Conservation (phyloP, 805 yeast species). For the Cyberlindnera xishuangbannaensis region DNA sequence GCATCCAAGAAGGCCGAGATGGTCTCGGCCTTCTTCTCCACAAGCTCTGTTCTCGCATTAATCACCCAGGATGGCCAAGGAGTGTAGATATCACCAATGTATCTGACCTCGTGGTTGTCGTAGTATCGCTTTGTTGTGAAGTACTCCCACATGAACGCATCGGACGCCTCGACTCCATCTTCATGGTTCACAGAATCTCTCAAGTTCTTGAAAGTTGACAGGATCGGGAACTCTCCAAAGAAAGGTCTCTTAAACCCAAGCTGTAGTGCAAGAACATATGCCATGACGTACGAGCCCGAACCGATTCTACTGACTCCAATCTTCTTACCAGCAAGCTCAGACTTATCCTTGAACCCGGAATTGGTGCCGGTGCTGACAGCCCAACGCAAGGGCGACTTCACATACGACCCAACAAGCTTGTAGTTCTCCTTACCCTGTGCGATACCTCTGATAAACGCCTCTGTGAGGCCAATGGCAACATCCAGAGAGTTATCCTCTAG, state of each 20-base stretch:
- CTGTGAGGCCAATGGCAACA: conserved; percentile 84
- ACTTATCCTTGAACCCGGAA: conserved; percentile 49
- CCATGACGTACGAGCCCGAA: conserved; percentile 88
- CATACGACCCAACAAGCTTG: conserved; percentile 75
- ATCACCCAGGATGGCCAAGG: conserved; percentile 98
- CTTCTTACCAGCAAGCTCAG: conserved; percentile 51
- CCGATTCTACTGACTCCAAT: conserved; percentile 88
- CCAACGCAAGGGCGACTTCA: conserved; percentile 85
- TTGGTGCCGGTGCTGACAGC: conserved; percentile 72
- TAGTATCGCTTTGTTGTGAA: conserved; percentile 85
- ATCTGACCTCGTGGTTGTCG: conserved; percentile 72
- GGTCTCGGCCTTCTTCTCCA: conserved; percentile 26
- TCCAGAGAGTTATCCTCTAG: conserved; percentile 61
- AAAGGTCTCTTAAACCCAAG: conserved; percentile 47
- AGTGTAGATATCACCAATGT: conserved; percentile 82
- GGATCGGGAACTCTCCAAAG: conserved; percentile 46
- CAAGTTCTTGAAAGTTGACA: conserved; percentile 66
- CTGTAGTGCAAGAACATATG: conserved; percentile 71
- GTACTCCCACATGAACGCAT: conserved; percentile 95
- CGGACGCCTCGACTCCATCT: conserved; percentile 43
- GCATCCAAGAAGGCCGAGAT: conserved; percentile 42
- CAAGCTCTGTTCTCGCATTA: conserved; percentile 40
- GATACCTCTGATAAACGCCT: conserved; percentile 81
- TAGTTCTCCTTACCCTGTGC: conserved; percentile 48
- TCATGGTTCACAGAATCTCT: conserved; percentile 71